Base-by-base conservation (phyloP, 352 stramenopile genomes). In the Phytophthora palmivora region DNA sequence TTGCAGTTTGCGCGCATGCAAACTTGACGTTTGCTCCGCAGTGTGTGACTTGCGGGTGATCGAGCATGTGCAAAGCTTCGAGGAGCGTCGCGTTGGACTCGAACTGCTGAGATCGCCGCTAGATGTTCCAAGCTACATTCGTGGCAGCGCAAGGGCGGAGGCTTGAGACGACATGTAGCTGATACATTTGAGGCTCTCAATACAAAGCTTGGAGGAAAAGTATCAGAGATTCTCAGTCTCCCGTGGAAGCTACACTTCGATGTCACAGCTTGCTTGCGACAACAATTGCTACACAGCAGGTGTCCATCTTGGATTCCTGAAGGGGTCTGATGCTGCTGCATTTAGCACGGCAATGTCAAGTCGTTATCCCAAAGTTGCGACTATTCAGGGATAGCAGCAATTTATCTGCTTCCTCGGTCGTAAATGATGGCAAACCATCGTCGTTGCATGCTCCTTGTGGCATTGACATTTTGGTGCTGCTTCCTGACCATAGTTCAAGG, bases 1-100 rank as follows among this genome's bases (percentile, higher is more conserved):
- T 49, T 63, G 44, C 44, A 49, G 15, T 57, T 47, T 18, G 22
- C 6, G 2, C 32, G 46, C 41, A 53, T 66, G 22, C 22, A 58
- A 51, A 58, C 47, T 58, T 58, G 57, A 46, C 47, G 42, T 52
- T 46, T 51, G 41, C 38, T 46, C 30, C 36, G 49, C 22, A 28
- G 15, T 32, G 38, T 10, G 24, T 28, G 22, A 2, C 22, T 14
- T 47, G 24, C 51, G 1, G n/a, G 37, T 48, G 15, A 53, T 56
- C 34, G 15, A 24, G 14, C 6, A 22, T 0, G 4, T 47, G 49
- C 43, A 63, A 63, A 63, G 43, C 43, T 52, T 44, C 42, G 32
- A 46, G 41, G 41, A 49, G 22, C 22, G 19, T 18, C 24, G 24
- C 24, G 24, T 28, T 28, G 24, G 24, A 28, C 24, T 28, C 24